Conservation (phyloP, 257 asterid species). For the Haberlea rhodopensis region DNA sequence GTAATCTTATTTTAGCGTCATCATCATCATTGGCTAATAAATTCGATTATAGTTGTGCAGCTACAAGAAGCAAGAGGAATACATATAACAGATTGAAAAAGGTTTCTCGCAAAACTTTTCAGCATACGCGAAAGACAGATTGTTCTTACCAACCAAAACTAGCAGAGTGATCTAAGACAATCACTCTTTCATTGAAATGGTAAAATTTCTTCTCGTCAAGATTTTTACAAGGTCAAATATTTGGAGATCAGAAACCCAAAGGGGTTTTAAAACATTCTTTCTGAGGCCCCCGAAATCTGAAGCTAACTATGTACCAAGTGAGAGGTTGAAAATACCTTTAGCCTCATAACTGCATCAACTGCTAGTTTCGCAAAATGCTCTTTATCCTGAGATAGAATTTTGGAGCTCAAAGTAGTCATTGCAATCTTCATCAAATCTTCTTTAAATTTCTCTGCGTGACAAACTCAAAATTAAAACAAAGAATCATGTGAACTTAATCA, state of each 20-base stretch:
- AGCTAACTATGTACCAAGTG: conserved; percentile 15
- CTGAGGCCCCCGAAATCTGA: neutral
- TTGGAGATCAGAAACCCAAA: neutral
- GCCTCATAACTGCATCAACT: conserved; percentile 89
- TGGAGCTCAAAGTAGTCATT: conserved; percentile 92
- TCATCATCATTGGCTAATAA: neutral
- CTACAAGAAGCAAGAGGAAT: conserved; percentile 2
- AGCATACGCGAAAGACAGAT: neutral
- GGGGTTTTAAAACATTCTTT: neutral
- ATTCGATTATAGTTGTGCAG: neutral
- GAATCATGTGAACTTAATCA: conserved; percentile 8
- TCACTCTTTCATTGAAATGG: neutral
- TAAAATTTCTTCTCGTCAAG: neutral
- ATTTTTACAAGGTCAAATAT: neutral
- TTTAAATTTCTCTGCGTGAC: conserved; percentile 61
- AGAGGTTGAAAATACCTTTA: conserved; percentile 49
- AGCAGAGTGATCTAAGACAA: neutral
- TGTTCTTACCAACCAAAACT: neutral
- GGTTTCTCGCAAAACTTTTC: neutral
- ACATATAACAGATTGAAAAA: no score
- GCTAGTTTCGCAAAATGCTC: conserved; percentile 82
- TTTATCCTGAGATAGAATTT: conserved; percentile 88
- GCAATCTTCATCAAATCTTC: conserved; percentile 80
- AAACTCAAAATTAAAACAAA: conserved; percentile 14
- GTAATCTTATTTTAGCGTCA: neutral